Evolutionary conservation across 305 asterid genomes (phyloP).

Genomic region (Plantago coronopus): DNA sequence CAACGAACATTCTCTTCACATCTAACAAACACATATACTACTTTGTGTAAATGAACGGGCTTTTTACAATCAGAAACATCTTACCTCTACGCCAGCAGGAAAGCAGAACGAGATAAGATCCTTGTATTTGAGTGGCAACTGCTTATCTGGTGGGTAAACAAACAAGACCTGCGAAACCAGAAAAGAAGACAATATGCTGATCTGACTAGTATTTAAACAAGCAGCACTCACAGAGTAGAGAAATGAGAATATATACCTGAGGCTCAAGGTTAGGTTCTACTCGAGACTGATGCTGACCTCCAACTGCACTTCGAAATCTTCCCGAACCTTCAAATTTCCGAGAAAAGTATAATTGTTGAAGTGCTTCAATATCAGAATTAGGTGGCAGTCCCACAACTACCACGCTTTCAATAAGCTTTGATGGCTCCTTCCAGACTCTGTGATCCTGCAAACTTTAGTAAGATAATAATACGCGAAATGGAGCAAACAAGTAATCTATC

Average conservation of each 20-base stretch:
- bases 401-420: constrained; percentile 90
- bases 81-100: constrained; percentile 93
- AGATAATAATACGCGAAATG: constrained; percentile 35
- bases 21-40: neutral
- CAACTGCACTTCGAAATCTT: constrained; percentile 63
- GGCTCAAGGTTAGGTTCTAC: constrained; percentile 98
- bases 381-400: constrained; percentile 98
- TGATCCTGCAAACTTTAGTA: constrained; percentile 68
- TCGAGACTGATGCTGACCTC: constrained; percentile 81
- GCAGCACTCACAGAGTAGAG: constrained; percentile 14
- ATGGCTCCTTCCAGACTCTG: constrained; percentile 86
- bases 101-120: constrained; percentile 98
- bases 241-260: constrained; percentile 50
- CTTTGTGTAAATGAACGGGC: no score
- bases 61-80: neutral
- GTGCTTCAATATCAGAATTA: constrained; percentile 78
- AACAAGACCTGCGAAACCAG: constrained; percentile 74
- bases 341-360: constrained; percentile 77
- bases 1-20: no score
- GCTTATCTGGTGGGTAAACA: constrained; percentile 98
- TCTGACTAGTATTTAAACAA: constrained; percentile 2
- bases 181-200: constrained; percentile 13
- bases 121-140: constrained; percentile 86
- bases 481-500: constrained; percentile 6
- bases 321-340: constrained; percentile 85